Percentiles rank a stretch among this genome's conserved stretches.
These are phyloP conservation scores for Lachancea mirantina DNA, from an alignment of 805 yeast genomes.

Conservation along the genomic window DNA sequence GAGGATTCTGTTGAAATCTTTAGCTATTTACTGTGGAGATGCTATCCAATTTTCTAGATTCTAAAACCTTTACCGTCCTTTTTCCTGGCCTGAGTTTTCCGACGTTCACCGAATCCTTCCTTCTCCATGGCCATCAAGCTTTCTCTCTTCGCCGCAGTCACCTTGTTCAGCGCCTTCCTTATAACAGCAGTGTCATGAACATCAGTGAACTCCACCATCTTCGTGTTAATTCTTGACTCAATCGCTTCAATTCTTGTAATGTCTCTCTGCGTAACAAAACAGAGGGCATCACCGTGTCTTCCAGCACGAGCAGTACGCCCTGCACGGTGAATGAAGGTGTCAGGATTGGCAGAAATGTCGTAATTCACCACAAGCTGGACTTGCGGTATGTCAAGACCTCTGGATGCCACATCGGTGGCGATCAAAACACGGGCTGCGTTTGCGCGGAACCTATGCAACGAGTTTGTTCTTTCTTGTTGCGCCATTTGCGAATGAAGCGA, in stretches of 20 bases:
- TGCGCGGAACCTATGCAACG: constrained; percentile 88
- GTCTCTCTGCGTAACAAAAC: constrained; percentile 81
- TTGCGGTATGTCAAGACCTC: constrained; percentile 94
- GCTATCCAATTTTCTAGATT: constrained; percentile 2
- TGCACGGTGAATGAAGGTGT: constrained; percentile 91
- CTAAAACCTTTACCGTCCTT: constrained; percentile 22
- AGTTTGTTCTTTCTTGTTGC: constrained; percentile 83
- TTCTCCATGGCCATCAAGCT: constrained; percentile 90
- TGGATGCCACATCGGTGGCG: constrained; percentile 95
- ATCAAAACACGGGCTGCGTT: constrained; percentile 87
- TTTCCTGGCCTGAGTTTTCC: constrained; percentile 41
- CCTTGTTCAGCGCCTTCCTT: constrained; percentile 58
- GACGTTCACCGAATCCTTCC: constrained; percentile 77
- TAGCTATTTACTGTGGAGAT: background rate
- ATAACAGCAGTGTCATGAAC: constrained; percentile 74
- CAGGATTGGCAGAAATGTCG: constrained; percentile 94
- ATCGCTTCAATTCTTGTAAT: constrained; percentile 74
- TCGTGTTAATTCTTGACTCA: constrained; percentile 73
- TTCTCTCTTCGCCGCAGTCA: constrained; percentile 81
- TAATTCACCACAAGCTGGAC: constrained; percentile 86
- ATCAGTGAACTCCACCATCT: constrained; percentile 67
- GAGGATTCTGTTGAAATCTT: background rate
- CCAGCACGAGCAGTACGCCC: constrained; percentile 99
- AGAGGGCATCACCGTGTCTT: constrained; percentile 72
- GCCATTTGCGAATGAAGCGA: constrained; percentile 93